Conservation (phyloP, 805 yeast genomes). For the Yueomyces sinensis region DNA sequence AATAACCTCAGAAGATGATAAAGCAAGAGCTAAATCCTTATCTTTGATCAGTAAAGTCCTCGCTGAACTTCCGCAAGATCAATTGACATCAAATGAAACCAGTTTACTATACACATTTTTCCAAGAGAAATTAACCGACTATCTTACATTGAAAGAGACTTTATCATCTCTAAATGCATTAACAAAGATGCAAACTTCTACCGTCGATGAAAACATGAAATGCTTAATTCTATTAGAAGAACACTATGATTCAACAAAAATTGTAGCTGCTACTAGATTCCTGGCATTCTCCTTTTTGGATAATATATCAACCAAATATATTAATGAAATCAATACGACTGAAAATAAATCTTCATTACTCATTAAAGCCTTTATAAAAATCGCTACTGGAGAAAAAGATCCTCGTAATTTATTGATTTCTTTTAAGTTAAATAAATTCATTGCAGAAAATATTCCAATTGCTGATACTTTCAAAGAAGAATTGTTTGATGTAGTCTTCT, state of each 20-base stretch:
- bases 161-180: slow-evolving; percentile 42
- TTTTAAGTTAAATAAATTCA: slow-evolving; percentile 38
- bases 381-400: slow-evolving; percentile 86
- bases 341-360: slow-evolving; percentile 24
- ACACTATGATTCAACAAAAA: slow-evolving; percentile 41
- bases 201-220: slow-evolving; percentile 21
- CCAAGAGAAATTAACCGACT: slow-evolving; percentile 55
- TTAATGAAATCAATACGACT: slow-evolving; percentile 11
- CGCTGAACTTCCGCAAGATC: slow-evolving; percentile 14
- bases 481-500: slow-evolving; percentile 77
- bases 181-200: slow-evolving; percentile 38
- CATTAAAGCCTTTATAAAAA: slow-evolving; percentile 44
- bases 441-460: slow-evolving; percentile 28
- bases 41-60: slow-evolving; percentile 30
- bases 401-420: slow-evolving; percentile 74
- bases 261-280: slow-evolving; percentile 50
- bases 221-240: slow-evolving; percentile 27
- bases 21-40: slow-evolving; percentile 37
- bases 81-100: slow-evolving; percentile 28
- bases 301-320: slow-evolving; percentile 20
- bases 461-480: slow-evolving; percentile 37
- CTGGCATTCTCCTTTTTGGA: slow-evolving; percentile 40
- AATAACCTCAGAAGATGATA: slow-evolving; percentile 46
- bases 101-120: slow-evolving; percentile 38
- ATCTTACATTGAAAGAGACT: slow-evolving; percentile 36